Conservation (phyloP, 2,329 filamentous ascomycete species). For the Corniculantispora saksenae region DNA sequence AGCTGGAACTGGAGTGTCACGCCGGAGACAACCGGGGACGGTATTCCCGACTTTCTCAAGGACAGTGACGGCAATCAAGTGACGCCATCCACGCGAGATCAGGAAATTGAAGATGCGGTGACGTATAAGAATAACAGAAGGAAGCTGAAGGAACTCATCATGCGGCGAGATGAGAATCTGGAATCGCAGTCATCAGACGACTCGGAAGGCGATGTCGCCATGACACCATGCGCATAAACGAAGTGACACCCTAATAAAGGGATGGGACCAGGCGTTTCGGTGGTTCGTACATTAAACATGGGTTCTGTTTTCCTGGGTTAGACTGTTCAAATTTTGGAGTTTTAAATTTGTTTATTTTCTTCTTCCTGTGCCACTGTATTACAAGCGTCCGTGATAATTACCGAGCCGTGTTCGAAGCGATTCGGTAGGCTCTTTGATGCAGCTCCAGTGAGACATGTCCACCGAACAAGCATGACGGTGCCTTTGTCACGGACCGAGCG, state of each 20-base stretch:
- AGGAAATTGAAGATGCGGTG: slow-evolving; percentile 50
- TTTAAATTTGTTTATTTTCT: background rate
- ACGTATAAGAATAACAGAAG: slow-evolving; percentile 47
- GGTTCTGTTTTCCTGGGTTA: background rate
- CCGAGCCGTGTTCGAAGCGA: background rate
- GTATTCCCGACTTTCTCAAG: slow-evolving; percentile 51
- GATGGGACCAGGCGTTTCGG: background rate
- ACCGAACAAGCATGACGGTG: background rate
- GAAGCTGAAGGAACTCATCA: slow-evolving; percentile 45
- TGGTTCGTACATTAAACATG: background rate
- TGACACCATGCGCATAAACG: background rate
- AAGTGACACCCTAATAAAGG: background rate
- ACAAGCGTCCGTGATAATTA: background rate
- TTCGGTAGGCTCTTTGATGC: background rate
- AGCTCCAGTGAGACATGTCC: background rate
- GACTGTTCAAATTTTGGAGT: background rate
- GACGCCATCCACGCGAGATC: slow-evolving; percentile 57
- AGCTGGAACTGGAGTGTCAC: slow-evolving; percentile 27
- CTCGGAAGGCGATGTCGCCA: background rate
- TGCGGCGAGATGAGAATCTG: slow-evolving; percentile 48
- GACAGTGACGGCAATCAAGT: slow-evolving; percentile 56
- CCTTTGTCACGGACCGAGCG: background rate
- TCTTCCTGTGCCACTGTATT: background rate
- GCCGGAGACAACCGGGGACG: slow-evolving; percentile 14
- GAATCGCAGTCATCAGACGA: slow-evolving; percentile 13